Conservation (phyloP, 2,329 filamentous ascomycete species). For the Clarireedia paspali region DNA sequence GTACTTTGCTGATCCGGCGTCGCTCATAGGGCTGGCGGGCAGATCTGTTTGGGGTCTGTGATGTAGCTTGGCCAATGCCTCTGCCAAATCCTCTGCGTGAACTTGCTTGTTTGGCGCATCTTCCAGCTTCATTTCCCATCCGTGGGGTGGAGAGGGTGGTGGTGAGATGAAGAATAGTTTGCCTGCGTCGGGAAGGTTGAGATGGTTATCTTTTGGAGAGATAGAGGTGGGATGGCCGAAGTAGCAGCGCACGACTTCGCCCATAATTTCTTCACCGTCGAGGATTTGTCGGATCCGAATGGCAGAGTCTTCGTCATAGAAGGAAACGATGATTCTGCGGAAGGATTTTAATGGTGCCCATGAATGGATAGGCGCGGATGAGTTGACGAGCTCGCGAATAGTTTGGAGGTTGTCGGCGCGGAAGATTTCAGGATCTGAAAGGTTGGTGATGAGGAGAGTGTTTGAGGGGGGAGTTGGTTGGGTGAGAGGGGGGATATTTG, state of each 20-base stretch:
- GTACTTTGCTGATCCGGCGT: constrained; percentile 16
- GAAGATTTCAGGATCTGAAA: constrained; percentile 67
- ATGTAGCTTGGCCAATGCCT: constrained; percentile 55
- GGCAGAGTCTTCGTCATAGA: constrained; percentile 62
- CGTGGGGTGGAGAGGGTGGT: constrained; percentile 59
- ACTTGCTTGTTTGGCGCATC: constrained; percentile 64
- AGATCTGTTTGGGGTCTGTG: constrained; percentile 32
- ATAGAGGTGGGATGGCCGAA: constrained; percentile 57
- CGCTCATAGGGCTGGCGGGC: constrained; percentile 37
- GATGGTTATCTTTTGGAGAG: constrained; percentile 45
- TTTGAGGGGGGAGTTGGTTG: constrained; percentile 72
- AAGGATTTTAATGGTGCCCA: constrained; percentile 79
- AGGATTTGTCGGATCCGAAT: constrained; percentile 64
- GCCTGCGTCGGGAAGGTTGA: constrained; percentile 60
- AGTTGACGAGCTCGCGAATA: constrained; percentile 63
- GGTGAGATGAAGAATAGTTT: constrained; percentile 69
- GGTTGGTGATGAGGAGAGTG: constrained; percentile 78
- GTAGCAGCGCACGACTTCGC: constrained; percentile 60
- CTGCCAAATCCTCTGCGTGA: constrained; percentile 61
- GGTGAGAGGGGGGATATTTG: constrained; percentile 59
- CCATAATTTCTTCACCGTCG: constrained; percentile 67
- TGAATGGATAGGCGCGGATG: constrained; percentile 64
- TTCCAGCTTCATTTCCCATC: constrained; percentile 61
- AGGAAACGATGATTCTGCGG: constrained; percentile 72
- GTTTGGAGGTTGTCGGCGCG: constrained; percentile 63